A percentile compares a stretch with the other conserved stretches of the same genome.
Evolutionary conservation across 192 early-diverging fungal genomes (phyloP).

Genomic region (Spizellomyces punctatus): DNA sequence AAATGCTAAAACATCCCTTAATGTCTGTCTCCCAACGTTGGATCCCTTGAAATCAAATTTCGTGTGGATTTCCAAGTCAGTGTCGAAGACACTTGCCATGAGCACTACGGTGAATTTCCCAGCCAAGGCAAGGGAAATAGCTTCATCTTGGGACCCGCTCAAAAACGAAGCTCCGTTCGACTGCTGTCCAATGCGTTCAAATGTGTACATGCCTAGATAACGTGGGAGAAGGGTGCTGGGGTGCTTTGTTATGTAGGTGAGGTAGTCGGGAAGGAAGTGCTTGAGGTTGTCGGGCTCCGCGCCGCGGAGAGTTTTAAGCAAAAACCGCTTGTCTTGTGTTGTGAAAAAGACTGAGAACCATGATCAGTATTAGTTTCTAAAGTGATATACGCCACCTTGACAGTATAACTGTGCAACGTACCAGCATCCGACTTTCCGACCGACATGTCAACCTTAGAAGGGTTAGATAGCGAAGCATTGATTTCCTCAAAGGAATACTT

Average conservation of each 20-base stretch:
- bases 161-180: background rate
- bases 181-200: slow-evolving; percentile 27
- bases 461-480: slow-evolving; percentile 8
- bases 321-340: slow-evolving; percentile 33
- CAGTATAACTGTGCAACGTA: background rate
- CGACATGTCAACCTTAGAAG: slow-evolving; percentile 19
- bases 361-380: background rate
- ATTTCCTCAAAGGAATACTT: slow-evolving; percentile 29
- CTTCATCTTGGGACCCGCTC: slow-evolving; percentile 1
- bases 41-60: slow-evolving; percentile 50
- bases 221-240: slow-evolving; percentile 40
- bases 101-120: slow-evolving; percentile 37
- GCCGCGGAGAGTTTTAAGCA: slow-evolving; percentile 45
- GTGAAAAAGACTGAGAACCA: slow-evolving; percentile 27
- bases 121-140: slow-evolving; percentile 9
- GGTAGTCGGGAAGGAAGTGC: slow-evolving; percentile 38
- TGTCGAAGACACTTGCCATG: slow-evolving; percentile 46
- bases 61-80: slow-evolving; percentile 13
- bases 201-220: slow-evolving; percentile 47
- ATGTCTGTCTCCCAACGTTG: slow-evolving; percentile 35
- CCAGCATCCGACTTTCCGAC: slow-evolving; percentile 35
- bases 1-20: background rate
- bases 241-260: slow-evolving; percentile 23
- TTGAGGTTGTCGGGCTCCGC: slow-evolving; percentile 41
- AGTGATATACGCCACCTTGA: background rate